Base-by-base conservation (phyloP, 352 stramenopile species). In the Pythium scleroteichum region DNA sequence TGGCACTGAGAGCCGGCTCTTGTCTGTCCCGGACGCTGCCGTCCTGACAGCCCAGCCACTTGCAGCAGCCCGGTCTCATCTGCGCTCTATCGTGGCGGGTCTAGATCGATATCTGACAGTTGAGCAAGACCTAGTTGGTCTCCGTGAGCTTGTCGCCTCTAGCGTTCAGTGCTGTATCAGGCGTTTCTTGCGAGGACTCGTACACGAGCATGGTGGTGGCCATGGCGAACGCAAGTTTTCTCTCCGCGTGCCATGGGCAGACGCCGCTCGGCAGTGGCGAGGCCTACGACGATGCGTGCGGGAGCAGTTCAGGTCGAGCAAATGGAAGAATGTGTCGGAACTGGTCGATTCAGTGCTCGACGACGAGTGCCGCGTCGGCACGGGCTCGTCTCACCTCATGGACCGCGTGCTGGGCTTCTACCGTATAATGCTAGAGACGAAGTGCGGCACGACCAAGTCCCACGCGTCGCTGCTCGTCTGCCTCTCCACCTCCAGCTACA, bases 101-200 rank as follows among this genome's bases (percentile, higher is more conserved):
- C 7, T 69, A 19, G 27, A 62, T 52, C 33, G 29, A 9, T 41
- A 39, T 12, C 20, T 47, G n/a, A 29, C 0, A n/a, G 23, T 53
- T 46, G 14, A 23, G 4, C 3, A 41, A 4, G 17, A 62, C 23
- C 16, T n/a, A 5, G 23, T 57, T 8, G 9, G 22, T 19, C 5
- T 54, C 48, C 17, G 22, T 3, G 52, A 50, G 26, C 53, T 76
- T 23, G 69, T 76, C 10, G 27, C 52, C 27, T 48, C 35, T 22
- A 66, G 58, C 20, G 46, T 74, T 10, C 46, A 33, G 0, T 7
- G 27, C 0, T 73, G 53, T 13, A 12, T 76, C 32, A 42, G 53
- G n/a, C 52, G 58, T 20, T 76, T 76, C 53, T 29, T 74, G 23
- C 61, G 59, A 16, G 49, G 53, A 3, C 54, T 74, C 12, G 44